Evolutionary conservation across 352 stramenopile species (phyloP), one percentile per base, ranked within the genome.

Genomic region (Phytophthora citricola): DNA sequence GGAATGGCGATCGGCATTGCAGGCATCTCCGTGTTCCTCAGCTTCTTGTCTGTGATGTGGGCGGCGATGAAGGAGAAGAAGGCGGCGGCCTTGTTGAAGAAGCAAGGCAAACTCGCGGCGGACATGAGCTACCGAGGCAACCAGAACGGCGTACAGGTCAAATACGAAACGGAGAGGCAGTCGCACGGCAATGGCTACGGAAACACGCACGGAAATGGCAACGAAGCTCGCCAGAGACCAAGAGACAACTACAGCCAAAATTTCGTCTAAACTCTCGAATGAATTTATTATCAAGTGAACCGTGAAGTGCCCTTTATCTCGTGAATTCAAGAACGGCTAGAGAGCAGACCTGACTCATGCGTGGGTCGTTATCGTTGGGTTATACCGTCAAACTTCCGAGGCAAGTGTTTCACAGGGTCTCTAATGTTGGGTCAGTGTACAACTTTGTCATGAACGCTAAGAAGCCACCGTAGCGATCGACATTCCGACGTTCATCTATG

Each of bases 191-290:
- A 58, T 27, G 46, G 24, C 1, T 20, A 43, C 38, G 31, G 31
- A 36, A 22, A 17, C 38, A 8, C 31, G 10, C 8, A 32, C 8
- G 29, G 29, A 10, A 43, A 43, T 43, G 38, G 38, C 2, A 43
- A 43, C 22, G 62, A 69, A 8, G 45, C 55, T 27, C 41, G 22
- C 2, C 47, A 58, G 38, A 46, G 53, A 41, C 68, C 69, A 24
- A 73, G 76, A 40, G 69, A 66, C 45, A 76, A 79, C 47, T 86
- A 86, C 75, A 71, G 72, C 50, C 71, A 81, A 43, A 83, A 86
- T 31, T 81, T 86, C 54, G 77, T 86, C 20, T 84, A 69, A 58
- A 57, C 45, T 53, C 31, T 46, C 51, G 51, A 63, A 43, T 41
- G 46, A 51, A 58, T 57, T 63, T 51, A 50, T 47, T 57, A 53